Evolutionary conservation across 352 stramenopile genomes (phyloP).

Genomic region (Phytophthora tubulina): DNA sequence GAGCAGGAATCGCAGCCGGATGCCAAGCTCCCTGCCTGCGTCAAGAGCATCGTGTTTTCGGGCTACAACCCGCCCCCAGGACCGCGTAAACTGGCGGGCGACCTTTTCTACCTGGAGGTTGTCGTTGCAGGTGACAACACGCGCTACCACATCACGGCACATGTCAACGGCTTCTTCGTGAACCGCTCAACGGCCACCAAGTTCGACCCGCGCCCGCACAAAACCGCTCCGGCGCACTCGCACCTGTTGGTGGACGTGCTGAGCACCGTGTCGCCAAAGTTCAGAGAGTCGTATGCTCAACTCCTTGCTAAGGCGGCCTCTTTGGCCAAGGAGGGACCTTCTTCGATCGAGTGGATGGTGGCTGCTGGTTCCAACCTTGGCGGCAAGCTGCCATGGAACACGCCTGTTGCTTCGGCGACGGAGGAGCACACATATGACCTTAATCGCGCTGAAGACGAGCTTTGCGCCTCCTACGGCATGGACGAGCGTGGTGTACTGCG

Average conservation of each 20-base stretch:
- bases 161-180: slow-evolving; percentile 94
- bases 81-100: slow-evolving; percentile 91
- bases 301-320: slow-evolving; percentile 84
- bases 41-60: slow-evolving; percentile 93
- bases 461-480: slow-evolving; percentile 92
- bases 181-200: slow-evolving; percentile 83
- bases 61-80: slow-evolving; percentile 96
- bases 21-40: slow-evolving; percentile 80
- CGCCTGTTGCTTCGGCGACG: slow-evolving; percentile 40
- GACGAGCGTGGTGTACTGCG: slow-evolving; percentile 92
- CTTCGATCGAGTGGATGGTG: slow-evolving; percentile 90
- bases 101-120: slow-evolving; percentile 96
- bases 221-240: slow-evolving; percentile 44
- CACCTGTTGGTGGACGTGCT: slow-evolving; percentile 90
- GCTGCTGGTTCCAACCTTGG: slow-evolving; percentile 78
- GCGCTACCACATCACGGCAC: slow-evolving; percentile 89
- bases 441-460: slow-evolving; percentile 91
- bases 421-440: slow-evolving; percentile 79
- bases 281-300: slow-evolving; percentile 74
- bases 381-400: slow-evolving; percentile 87
- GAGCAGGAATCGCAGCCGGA: slow-evolving; percentile 51
- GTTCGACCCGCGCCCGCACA: slow-evolving; percentile 87
- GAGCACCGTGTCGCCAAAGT: slow-evolving; percentile 68
- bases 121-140: slow-evolving; percentile 68
- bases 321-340: slow-evolving; percentile 77